Conservation (phyloP, 2,329 filamentous ascomycete species). For the Diplodia scrobiculata region DNA sequence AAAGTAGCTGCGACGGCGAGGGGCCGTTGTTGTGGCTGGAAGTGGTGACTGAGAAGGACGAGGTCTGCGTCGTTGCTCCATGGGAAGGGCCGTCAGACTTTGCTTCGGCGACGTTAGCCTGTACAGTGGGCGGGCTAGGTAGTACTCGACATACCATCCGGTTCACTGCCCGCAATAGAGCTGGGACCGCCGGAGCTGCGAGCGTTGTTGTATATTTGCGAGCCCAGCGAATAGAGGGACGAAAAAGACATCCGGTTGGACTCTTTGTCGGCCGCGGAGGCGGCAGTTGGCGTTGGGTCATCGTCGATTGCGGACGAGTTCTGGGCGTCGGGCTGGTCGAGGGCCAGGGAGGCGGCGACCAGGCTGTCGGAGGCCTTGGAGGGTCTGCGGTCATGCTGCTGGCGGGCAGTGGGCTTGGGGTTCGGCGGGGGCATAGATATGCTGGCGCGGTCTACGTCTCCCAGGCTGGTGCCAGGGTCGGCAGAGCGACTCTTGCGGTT, state of each 20-base stretch:
- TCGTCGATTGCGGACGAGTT: conserved; percentile 55
- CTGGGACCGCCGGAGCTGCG: conserved; percentile 54
- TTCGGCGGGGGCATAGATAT: conserved; percentile 65
- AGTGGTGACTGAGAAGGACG: conserved; percentile 50
- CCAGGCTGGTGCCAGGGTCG: conserved; percentile 61
- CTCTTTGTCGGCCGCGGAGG: conserved; percentile 51
- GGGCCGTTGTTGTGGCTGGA: conserved; percentile 48
- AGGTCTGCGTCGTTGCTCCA: conserved; percentile 49
- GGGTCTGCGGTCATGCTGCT: conserved; percentile 47
- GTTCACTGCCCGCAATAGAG: conserved; percentile 50
- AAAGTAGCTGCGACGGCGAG: conserved; percentile 45
- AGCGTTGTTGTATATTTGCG: conserved; percentile 57
- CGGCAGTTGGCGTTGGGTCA: conserved; percentile 48
- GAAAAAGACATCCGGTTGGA: conserved; percentile 71
- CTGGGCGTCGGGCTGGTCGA: conserved; percentile 35
- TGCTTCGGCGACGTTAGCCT: conserved; percentile 33
- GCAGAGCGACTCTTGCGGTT: conserved; percentile 61
- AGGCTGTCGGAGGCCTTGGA: conserved; percentile 50
- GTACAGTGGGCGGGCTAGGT: background rate
- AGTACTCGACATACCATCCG: conserved; percentile 43
- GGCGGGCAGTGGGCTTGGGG: conserved; percentile 48
- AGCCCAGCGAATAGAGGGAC: conserved; percentile 70
- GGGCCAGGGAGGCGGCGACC: conserved; percentile 3
- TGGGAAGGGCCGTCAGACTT: conserved; percentile 37
- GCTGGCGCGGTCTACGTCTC: conserved; percentile 61